Evolutionary conservation across 768 basidiomycete genomes (phyloP), one percentile per base, ranked within the genome.

Genomic region (Podaxis rugospora): DNA sequence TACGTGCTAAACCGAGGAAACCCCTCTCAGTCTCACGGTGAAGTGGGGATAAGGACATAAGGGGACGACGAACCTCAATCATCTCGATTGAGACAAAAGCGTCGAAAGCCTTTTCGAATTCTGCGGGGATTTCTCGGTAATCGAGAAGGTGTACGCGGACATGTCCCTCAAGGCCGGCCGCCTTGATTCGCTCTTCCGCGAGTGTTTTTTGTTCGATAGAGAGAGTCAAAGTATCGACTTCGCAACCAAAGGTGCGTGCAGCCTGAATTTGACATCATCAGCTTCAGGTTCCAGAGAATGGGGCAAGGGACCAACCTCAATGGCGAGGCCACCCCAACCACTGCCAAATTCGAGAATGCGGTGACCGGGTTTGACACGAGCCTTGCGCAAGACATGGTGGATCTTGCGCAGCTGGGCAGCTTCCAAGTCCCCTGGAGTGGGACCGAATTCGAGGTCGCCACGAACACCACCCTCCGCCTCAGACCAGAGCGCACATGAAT

Each of bases 241-340:
- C 88, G 71, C 92, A 94, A 10, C 88, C 90, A 68, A 80, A 85
- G 69, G 83, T 68, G 16, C 79, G 80, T 14, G 87, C 89, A 56
- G 90, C 90, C 86, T 89, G 59, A 11, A 62, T 47, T 35, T 51
- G 28, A 40, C 32, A 18, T 52, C 32, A 18, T 52, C 40, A 50
- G 63, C 51, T 63, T 39, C 54, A 62, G 27, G 42, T 32, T 55
- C 35, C 27, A 53, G 35, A 37, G 28, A 52, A 61, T 50, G 55
- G 35, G 18, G 42, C n/a, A 40, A 65, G 7, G 58, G 47, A 64
- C 71, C 27, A 55, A 88, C 91, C 83, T 91, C 87, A 61, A 96
- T 95, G 11, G 93, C 91, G 49, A 96, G 80, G 53, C 87, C 91
- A 21, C 93, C 94, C 94, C 94, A 96, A n/a, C 94, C 94, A 52